Evolutionary conservation across 208 protist species (phyloP).

Genomic region (Leishmania turanica): DNA sequence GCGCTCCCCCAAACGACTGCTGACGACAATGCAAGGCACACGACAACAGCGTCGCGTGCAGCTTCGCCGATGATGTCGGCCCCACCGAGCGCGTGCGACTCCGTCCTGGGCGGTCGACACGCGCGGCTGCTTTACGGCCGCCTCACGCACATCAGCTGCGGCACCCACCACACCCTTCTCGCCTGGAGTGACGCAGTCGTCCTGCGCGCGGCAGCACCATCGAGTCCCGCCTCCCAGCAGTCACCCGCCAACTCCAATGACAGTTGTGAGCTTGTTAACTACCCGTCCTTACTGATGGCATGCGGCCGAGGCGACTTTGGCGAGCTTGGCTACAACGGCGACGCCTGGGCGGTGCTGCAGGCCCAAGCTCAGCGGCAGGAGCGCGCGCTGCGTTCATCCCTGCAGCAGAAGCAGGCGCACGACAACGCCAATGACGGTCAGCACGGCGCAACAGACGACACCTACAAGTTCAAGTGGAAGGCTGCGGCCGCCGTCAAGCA

Average conservation of each 20-base stretch:
- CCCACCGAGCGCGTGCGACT: neutral
- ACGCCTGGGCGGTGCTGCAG: constrained; percentile 45
- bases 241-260: neutral
- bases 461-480: constrained; percentile 39
- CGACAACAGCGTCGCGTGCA: too few relatives aligned
- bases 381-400: constrained; percentile 19
- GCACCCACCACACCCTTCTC: constrained; percentile 82
- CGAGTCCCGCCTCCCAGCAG: neutral
- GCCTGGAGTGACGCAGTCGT: constrained; percentile 52
- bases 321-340: constrained; percentile 82
- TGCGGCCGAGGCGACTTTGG: constrained; percentile 86
- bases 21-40: neutral
- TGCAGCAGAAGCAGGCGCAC: constrained; percentile 5
- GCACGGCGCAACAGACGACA: neutral
- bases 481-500: constrained; percentile 11
- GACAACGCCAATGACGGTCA: neutral
- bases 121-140: constrained; percentile 32
- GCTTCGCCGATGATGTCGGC: neutral
- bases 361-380: constrained; percentile 42
- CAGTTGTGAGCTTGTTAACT: constrained; percentile 18
- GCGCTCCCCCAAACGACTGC: neutral
- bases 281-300: constrained; percentile 58
- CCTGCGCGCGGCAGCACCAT: neutral
- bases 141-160: constrained; percentile 81
- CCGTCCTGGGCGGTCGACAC: neutral